phyloP scores from a whole-genome alignment of 75 land plant species.

The Cupressus sempervirens region DNA sequence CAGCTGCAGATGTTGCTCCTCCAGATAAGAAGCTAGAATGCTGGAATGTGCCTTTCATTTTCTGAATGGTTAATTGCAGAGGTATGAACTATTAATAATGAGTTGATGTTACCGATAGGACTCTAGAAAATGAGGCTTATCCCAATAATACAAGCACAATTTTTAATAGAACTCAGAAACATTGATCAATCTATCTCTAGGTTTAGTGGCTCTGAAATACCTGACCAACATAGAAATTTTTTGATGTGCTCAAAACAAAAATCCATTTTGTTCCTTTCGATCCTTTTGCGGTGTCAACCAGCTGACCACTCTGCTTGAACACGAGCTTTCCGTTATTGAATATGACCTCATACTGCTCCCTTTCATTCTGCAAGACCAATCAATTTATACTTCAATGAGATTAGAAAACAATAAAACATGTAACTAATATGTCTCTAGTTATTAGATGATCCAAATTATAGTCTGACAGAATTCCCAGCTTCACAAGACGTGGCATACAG shows the following conservation, averaged over 20 bases:
- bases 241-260: constrained; percentile 80
- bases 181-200: constrained; percentile 2
- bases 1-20: constrained; percentile 87
- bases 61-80: constrained; percentile 25
- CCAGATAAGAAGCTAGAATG: constrained; percentile 95
- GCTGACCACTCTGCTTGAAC: constrained; percentile 29
- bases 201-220: constrained; percentile 20
- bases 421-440: neutral
- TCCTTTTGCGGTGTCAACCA: constrained; percentile 33
- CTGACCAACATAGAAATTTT: constrained; percentile 72
- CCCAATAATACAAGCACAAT: neutral
- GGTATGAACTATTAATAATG: neutral
- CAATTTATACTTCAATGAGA: neutral
- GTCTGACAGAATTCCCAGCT: neutral
- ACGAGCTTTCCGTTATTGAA: constrained; percentile 46
- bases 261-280: constrained; percentile 47
- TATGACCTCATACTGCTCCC: constrained; percentile 46
- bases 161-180: neutral
- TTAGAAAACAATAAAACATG: constrained; percentile 2
- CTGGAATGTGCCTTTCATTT: constrained; percentile 80
- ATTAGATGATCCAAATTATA: neutral
- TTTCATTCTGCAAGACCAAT: constrained; percentile 46
- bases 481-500: neutral
- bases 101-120: neutral
- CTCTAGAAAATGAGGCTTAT: neutral